Evolutionary conservation across 2,329 filamentous ascomycete genomes (phyloP), one percentile per base, ranked within the genome.

Genomic region (Uncinocarpus reesii): DNA sequence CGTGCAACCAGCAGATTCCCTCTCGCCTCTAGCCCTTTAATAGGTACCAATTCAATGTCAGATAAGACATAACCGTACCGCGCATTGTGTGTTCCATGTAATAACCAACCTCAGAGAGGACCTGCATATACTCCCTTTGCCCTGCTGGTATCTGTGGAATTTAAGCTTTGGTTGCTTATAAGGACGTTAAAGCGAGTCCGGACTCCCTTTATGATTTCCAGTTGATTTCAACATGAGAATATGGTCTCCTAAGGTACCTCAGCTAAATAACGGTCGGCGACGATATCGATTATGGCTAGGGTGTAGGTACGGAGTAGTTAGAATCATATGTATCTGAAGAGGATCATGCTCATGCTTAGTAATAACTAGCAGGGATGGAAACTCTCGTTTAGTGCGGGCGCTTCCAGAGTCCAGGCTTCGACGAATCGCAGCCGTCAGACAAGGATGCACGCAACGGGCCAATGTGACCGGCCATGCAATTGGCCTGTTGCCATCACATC

Each of bases 11-110:
- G 31, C 23, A 53, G 35, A 21, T 50, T 53, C 2, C 48, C 48
- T 48, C 37, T 41, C 20, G 24, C 42, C 26, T 47, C 50, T 10
- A 52, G 42, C 23, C 48, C 31, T 15, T 45, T 50, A 18, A 52
- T 45, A 13, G 47, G 42, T 6, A 52, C 48, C 37, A 52, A 36
- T 29, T 47, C 37, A 16, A 44, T 40, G 23, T 52, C 44, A 36
- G 52, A 38, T 28, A 52, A 26, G 18, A 48, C 32, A 50, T 42
- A 54, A 10, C 50, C 38, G 21, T 54, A 52, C 10, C 41, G 49
- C 13, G 47, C 23, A 20, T 47, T 34, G 36, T 50, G 42, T 52
- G 50, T 47, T 42, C 40, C 51, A 52, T 50, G 21, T 52, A 47
- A 28, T n/a, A 50, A n/a, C 48, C 45, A 21, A 52, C 40, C 26